Base-by-base conservation (phyloP, 108 stramenopile species). In the Cyclotella distinguenda region DNA sequence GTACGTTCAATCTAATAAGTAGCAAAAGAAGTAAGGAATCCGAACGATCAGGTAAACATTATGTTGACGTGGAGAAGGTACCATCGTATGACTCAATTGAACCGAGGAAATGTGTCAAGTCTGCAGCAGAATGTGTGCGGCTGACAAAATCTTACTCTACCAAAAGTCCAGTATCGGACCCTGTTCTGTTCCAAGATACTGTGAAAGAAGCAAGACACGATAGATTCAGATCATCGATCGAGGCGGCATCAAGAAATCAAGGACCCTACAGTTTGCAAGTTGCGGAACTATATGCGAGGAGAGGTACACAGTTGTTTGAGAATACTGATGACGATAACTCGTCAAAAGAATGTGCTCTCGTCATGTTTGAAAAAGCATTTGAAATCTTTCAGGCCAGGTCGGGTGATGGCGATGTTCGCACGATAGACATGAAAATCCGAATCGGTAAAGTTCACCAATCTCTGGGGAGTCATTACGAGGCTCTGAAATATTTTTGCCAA, bases 381-480 rank as follows among this genome's bases (percentile, higher is more conserved):
- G 30, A 54, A 28, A 76, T 76, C 16, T 76, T 61, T 34, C 74
- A 76, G 28, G 66, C 66, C 16, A 53, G 33, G 31, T 47, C 60
- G 9, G 74, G 74, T 9, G 74, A 76, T 49, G 58, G 74, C 43
- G 52, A 76, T 38, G 52, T 47, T 11, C 58, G 60, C 15, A 76
- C 74, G 9, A 57, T 76, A 21, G 60, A 68, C 13, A 60, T 59
- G 50, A 62, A 66, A 48, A 33, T 76, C 18, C 60, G 58, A n/a
- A 26, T 76, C 30, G 74, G 74, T 10, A 34, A 42, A 25, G 42
- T 23, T 38, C 40, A 49, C 22, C 46, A 45, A 42, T 52, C 74
- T 34, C 51, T 62, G 19, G 70, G 70, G 40, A 59, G 70, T 39
- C 53, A 80, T 52, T 70, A 77, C 61, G 70, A 77, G 27, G 74